These are phyloP conservation scores for Penicillium goetzii DNA, from an alignment of 495 filamentous ascomycete genomes.

Conservation along the genomic window DNA sequence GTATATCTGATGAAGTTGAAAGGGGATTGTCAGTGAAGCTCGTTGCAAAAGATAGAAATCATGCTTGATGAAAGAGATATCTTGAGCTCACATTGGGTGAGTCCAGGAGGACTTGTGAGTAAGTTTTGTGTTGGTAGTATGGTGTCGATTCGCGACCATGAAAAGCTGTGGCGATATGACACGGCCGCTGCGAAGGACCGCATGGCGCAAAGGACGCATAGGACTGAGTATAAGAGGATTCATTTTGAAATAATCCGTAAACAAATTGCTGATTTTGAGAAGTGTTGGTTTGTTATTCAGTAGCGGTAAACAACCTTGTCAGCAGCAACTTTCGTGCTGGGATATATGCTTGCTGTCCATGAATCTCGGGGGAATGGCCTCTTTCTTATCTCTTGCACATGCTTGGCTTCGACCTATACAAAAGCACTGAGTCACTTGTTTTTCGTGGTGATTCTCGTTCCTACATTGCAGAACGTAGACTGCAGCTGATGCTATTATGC, in stretches of 20 bases:
- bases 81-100: constrained; percentile 47
- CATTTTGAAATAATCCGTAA: neutral
- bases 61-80: neutral
- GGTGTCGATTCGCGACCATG: neutral
- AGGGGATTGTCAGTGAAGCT: neutral
- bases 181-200: neutral
- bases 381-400: neutral
- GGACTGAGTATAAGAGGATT: neutral
- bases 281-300: neutral
- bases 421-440: neutral
- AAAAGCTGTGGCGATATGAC: neutral
- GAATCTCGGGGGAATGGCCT: neutral
- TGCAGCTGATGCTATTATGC: neutral
- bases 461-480: constrained; percentile 25
- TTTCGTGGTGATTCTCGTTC: constrained; percentile 13
- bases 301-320: neutral
- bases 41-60: neutral
- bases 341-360: neutral
- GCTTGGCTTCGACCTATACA: neutral
- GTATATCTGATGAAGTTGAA: constrained; percentile 44
- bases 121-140: neutral
- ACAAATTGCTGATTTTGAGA: neutral
- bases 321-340: neutral
- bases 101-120: constrained; percentile 27
- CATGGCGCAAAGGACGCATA: neutral